Base-by-base conservation (phyloP, 371 early-diverging fungal species). In the Mucor piriformis region DNA sequence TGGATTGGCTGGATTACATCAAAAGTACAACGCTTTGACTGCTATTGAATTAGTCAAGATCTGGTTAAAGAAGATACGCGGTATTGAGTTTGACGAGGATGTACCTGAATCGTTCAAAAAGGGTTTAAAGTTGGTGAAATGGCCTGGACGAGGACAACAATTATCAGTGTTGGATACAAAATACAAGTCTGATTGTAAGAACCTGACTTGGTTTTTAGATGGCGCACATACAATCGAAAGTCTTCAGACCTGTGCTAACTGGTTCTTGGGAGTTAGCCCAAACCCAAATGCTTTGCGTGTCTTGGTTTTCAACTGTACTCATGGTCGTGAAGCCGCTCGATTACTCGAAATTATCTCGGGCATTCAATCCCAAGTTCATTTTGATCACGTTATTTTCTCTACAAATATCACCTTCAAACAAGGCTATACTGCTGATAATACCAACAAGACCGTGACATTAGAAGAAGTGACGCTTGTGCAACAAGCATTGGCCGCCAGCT, bases 171-270 rank as follows among this genome's bases (percentile, higher is more conserved):
- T 51, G 16, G 66, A 72, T 6, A 81, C 81, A 15, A 78, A 74
- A 40, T 76, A 74, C 48, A 69, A 63, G 18, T 57, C 80, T 13
- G 2, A n/a, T 6, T 56, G 66, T 5, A 63, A 72, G 23, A 69
- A 78, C 11, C 64, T 86, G 1, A 80, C 66, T 2, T 96, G 91
- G 88, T 90, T 81, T 68, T 71, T 95, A 40, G 98, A 98, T 70
- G 98, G 98, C 18, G 98, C 98, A 0, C 98, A 98, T 65, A 98
- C 98, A 0, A 69, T 76, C 7, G 97, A 97, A 68, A 93, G 93
- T 67, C 80, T 95, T 25, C 60, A 76, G n/a, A 91, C 87, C 0
- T 94, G 94, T 60, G 85, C 82, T 1, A 76, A 79, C 13, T 95
- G 94, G 95, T 94, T 90, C 66, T n/a, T n/a, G n/a, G n/a, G n/a